Evolutionary conservation across 176 grass and related monocot species (phyloP).

Genomic region (Phoenix roebelenii): DNA sequence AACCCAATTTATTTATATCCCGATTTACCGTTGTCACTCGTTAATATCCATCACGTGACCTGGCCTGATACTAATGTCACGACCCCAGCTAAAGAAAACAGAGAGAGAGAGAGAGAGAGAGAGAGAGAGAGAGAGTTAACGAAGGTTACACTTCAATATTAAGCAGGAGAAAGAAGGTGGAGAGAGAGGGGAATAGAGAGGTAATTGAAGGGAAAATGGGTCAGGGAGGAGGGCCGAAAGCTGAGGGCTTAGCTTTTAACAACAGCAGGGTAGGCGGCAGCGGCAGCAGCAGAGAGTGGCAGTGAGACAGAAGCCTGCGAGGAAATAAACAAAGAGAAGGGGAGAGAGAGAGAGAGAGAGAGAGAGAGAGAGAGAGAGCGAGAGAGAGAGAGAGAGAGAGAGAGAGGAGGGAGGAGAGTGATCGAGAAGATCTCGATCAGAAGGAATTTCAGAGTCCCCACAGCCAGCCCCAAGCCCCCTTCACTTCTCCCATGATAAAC

Average conservation of each 20-base stretch:
- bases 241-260: conserved; percentile 22
- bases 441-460: conserved; percentile 52
- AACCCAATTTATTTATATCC: no score
- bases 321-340: conserved; percentile 15
- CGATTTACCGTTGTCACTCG: no score
- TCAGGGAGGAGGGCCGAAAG: conserved; percentile 9
- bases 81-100: no score
- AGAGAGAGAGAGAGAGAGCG: no score
- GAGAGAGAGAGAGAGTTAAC: background rate
- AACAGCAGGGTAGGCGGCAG: conserved; percentile 2
- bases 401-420: conserved; percentile 5
- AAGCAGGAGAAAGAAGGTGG: background rate
- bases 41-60: no score
- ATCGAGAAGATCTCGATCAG: conserved; percentile 29
- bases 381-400: no score
- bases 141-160: no score
- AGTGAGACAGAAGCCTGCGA: conserved; percentile 13
- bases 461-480: conserved; percentile 6
- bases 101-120: background rate
- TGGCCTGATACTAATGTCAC: no score
- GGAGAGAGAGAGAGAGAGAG: no score
- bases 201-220: background rate
- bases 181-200: conserved; percentile 3
- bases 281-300: background rate
- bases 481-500: no score